Base-by-base conservation (phyloP, 176 grass and related monocot species). In the Tuctoria greenei region DNA sequence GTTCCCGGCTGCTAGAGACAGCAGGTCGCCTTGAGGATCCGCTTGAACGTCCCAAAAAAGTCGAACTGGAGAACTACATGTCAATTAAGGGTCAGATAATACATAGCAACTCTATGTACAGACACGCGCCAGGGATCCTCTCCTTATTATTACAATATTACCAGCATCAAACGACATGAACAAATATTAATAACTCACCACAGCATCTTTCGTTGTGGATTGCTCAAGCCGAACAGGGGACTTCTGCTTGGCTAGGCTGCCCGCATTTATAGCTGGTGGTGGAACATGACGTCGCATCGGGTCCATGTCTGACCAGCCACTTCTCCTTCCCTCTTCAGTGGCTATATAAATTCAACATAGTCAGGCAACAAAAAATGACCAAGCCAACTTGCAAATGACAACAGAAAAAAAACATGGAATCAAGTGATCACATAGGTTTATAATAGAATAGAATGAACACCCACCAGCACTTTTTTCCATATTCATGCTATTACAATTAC, bases 1-100 rank as follows among this genome's bases (percentile, higher is more conserved):
- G 71, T 28, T 87, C 87, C 66, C 84, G 82, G 69, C 91, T 81
- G 52, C 86, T 93, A 77, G 91, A 98, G 82, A 87, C 91, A 91
- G 66, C 95, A 94, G 95, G 91, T 56, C 91, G 89, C 86, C 95
- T 98, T 84, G 95, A 98, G 17, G 91, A 94, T 63, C 91, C 87
- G 79, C 88, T 91, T 88, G 95, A 83, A 57, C 89, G 87, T 74
- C 91, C 95, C 95, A 87, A 66, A 83, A 90, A 90, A 70, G 81
- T 88, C 69, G 89, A 98, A 93, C 85, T 98, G 91, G 89, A 98
- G 71, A 94, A 93, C 95, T 98, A 94, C 86, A 93, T 16, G 78
- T 72, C 86, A 85, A 69, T 90, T 84, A 83, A 86, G 37, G 76
- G 83, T 98, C 91, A 98, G 95, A 72, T 80, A 73, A 86, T 90